A percentile compares a stretch with the other conserved stretches of the same genome.
Conservation (phyloP, 2,329 filamentous ascomycete genomes). For the Didymella sp. region DNA sequence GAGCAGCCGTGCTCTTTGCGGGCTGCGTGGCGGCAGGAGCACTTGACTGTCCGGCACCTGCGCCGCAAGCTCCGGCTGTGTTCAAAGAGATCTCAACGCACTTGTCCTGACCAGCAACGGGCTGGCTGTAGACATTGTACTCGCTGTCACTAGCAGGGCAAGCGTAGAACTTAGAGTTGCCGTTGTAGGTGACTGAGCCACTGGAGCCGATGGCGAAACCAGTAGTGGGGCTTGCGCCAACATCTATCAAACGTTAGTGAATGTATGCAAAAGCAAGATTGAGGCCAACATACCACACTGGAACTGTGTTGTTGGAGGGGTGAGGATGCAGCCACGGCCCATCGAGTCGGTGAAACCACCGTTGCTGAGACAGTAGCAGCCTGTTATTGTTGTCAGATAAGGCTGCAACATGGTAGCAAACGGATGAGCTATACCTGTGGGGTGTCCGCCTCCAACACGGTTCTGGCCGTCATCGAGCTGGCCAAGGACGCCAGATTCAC, state of each 20-base stretch:
- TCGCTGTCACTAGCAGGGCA: slow-evolving; percentile 66
- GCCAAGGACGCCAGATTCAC: slow-evolving; percentile 60
- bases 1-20: slow-evolving; percentile 3
- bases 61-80: slow-evolving; percentile 30
- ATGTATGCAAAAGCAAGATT: no score
- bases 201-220: slow-evolving; percentile 65
- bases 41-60: slow-evolving; percentile 25
- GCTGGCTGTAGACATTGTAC: slow-evolving; percentile 62
- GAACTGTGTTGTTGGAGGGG: slow-evolving; percentile 64
- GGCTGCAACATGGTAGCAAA: no score
- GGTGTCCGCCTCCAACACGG: slow-evolving; percentile 61
- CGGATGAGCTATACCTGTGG: no score
- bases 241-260: no score
- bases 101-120: slow-evolving; percentile 53
- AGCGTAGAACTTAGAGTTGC: slow-evolving; percentile 63
- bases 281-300: no score
- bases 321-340: slow-evolving; percentile 69
- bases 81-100: slow-evolving; percentile 59
- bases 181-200: slow-evolving; percentile 61
- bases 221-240: slow-evolving; percentile 53
- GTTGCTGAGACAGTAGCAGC: slow-evolving; percentile 63
- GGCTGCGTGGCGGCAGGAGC: slow-evolving; percentile 10
- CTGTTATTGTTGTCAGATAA: no score
- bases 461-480: slow-evolving; percentile 69
- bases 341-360: slow-evolving; percentile 60